Evolutionary conservation across 208 protist species (phyloP).

Genomic region (Trypanosoma theileri): DNA sequence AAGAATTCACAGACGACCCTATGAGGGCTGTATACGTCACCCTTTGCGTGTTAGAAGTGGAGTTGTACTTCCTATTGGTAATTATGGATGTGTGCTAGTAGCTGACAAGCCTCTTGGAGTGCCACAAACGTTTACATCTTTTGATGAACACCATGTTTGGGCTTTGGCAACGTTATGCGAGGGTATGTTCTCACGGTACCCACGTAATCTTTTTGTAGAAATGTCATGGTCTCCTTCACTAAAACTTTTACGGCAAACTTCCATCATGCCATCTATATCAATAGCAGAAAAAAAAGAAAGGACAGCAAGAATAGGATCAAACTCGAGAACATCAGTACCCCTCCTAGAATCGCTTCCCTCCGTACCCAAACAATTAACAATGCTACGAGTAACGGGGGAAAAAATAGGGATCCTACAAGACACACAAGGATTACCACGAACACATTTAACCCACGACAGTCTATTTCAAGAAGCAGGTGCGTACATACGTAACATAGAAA

Average conservation of each 20-base stretch:
- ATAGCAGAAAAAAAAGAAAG: background rate
- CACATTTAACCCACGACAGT: conserved; percentile 41
- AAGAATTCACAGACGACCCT: background rate
- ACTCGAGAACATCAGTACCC: background rate
- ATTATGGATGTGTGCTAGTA: conserved; percentile 64
- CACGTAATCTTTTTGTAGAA: conserved; percentile 49
- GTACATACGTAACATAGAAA: conserved; percentile 70
- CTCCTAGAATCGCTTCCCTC: background rate
- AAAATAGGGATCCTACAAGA: background rate
- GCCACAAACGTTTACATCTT: conserved; percentile 39
- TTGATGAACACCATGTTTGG: conserved; percentile 78
- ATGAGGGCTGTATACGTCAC: conserved; percentile 10
- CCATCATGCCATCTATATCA: conserved; percentile 13
- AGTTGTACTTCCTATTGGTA: conserved; percentile 54
- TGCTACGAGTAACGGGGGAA: conserved; percentile 6
- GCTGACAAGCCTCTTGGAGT: conserved; percentile 45
- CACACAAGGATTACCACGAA: background rate
- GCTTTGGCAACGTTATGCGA: conserved; percentile 48
- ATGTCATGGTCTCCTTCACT: conserved; percentile 35
- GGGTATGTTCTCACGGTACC: conserved; percentile 58
- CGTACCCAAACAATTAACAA: conserved; percentile 10
- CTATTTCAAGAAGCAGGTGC: conserved; percentile 52
- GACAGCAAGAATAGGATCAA: background rate
- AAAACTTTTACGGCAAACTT: conserved; percentile 30
- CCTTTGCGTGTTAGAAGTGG: conserved; percentile 39